Conservation (phyloP, 768 basidiomycete genomes). For the Termitomyces sp. region DNA sequence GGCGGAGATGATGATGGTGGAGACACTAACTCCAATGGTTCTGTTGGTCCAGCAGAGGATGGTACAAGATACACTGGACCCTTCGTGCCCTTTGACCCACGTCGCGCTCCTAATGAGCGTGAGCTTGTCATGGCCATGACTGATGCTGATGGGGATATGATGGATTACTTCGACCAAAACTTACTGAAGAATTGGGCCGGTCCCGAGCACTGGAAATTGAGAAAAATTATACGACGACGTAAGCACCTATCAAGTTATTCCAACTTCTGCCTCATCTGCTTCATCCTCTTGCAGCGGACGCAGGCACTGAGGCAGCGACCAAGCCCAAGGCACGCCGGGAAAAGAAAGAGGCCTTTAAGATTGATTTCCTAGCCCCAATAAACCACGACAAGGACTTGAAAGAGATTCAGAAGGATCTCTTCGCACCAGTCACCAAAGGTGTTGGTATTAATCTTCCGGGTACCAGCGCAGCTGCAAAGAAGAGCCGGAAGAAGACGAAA, state of each 20-base stretch:
- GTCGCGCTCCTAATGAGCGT: conserved; percentile 65
- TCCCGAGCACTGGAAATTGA: conserved; percentile 96
- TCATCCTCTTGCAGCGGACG: conserved; percentile 21
- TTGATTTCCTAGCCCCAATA: conserved; percentile 66
- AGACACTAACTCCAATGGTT: conserved; percentile 37
- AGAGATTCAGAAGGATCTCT: conserved; percentile 62
- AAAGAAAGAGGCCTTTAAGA: conserved; percentile 78
- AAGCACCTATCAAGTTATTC: conserved; percentile 20
- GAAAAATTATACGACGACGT: conserved; percentile 78
- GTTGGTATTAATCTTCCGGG: conserved; percentile 65
- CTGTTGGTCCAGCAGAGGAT: conserved; percentile 37
- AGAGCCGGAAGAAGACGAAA: conserved; percentile 43
- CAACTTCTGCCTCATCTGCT: background rate
- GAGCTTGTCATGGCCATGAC: conserved; percentile 87
- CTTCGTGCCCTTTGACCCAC: conserved; percentile 82
- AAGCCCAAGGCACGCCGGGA: conserved; percentile 48
- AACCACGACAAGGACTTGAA: conserved; percentile 57
- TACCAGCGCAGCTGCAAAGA: conserved; percentile 36
- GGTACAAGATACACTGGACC: conserved; percentile 38
- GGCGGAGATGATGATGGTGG: conserved; percentile 34
- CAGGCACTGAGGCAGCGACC: conserved; percentile 40
- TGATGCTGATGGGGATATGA: conserved; percentile 47
- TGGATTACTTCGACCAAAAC: conserved; percentile 88
- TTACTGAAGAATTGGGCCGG: conserved; percentile 97
- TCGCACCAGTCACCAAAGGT: conserved; percentile 70